Conservation (phyloP, 1,139 yeast species). For the Pichia norvegensis region DNA sequence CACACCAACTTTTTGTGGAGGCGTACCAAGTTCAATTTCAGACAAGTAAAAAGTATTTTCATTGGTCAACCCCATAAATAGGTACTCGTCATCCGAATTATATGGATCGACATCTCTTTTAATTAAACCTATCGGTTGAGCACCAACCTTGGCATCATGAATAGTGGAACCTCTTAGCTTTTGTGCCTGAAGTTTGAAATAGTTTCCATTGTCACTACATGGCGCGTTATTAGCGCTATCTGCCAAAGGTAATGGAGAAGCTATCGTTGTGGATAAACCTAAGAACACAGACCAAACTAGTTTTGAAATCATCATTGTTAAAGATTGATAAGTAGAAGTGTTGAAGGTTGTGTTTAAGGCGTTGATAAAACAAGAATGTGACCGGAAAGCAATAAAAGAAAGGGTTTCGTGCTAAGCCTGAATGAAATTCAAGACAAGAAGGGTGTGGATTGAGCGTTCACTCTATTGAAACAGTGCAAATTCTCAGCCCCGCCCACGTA, state of each 20-base stretch:
- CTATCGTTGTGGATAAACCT: neutral
- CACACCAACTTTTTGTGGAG: constrained; percentile 43
- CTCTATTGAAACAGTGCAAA: too few relatives aligned
- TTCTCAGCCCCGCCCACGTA: too few relatives aligned
- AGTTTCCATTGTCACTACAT: neutral
- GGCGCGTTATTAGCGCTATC: neutral
- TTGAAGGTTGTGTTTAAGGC: neutral
- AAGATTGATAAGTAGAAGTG: neutral
- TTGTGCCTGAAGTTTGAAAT: constrained; percentile 16
- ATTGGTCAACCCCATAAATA: constrained; percentile 37
- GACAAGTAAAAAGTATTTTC: constrained; percentile 44
- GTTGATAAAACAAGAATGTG: neutral
- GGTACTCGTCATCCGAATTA: constrained; percentile 27
- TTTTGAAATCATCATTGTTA: neutral
- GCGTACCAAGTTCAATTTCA: constrained; percentile 47
- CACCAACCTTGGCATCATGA: constrained; percentile 17
- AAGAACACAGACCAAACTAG: neutral
- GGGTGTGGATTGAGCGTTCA: too few relatives aligned
- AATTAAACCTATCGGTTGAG: constrained; percentile 22
- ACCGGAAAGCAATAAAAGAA: neutral
- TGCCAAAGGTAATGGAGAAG: neutral
- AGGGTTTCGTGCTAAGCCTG: neutral
- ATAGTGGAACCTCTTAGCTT: constrained; percentile 26
- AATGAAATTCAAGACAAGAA: too few relatives aligned
- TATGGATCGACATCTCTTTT: constrained; percentile 26